These are phyloP conservation scores for Grammothele lineata DNA, from an alignment of 768 basidiomycete genomes.

Conservation along the genomic window DNA sequence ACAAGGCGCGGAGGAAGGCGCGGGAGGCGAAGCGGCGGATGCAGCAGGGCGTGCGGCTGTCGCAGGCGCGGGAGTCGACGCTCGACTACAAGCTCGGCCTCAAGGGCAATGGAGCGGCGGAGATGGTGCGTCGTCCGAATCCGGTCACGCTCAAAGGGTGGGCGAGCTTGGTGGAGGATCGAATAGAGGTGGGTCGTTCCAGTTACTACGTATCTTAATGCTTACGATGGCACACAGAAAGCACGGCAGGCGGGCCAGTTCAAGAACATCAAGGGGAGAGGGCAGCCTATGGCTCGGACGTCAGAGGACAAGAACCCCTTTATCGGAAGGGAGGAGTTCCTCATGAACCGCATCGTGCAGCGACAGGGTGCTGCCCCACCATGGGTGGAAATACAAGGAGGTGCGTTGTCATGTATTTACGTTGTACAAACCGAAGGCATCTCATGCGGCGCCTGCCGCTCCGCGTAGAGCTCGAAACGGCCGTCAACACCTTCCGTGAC, in stretches of 20 bases:
- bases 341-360: constrained; percentile 84
- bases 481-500: constrained; percentile 58
- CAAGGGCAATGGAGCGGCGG: constrained; percentile 25
- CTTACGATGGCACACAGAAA: constrained; percentile 37
- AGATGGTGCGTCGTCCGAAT: constrained; percentile 34
- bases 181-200: constrained; percentile 57
- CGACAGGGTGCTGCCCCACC: constrained; percentile 79
- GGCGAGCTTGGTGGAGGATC: constrained; percentile 71
- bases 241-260: constrained; percentile 67
- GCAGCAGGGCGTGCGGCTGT: constrained; percentile 51
- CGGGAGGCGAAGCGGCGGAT: constrained; percentile 49
- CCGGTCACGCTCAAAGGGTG: constrained; percentile 71
- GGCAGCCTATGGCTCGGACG: constrained; percentile 42
- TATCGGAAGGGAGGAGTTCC: constrained; percentile 72
- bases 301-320: constrained; percentile 54
- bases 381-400: constrained; percentile 81
- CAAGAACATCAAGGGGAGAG: constrained; percentile 65
- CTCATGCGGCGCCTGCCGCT: neutral
- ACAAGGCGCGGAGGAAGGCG: constrained; percentile 39
- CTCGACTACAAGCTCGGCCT: constrained; percentile 74
- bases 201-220: neutral
- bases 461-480: constrained; percentile 60
- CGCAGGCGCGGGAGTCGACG: constrained; percentile 63
- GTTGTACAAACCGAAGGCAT: no score
- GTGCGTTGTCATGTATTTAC: constrained; percentile 30